Evolutionary conservation across 1,284 basidiomycete species (phyloP).

Genomic region (Xanthoconium separans): DNA sequence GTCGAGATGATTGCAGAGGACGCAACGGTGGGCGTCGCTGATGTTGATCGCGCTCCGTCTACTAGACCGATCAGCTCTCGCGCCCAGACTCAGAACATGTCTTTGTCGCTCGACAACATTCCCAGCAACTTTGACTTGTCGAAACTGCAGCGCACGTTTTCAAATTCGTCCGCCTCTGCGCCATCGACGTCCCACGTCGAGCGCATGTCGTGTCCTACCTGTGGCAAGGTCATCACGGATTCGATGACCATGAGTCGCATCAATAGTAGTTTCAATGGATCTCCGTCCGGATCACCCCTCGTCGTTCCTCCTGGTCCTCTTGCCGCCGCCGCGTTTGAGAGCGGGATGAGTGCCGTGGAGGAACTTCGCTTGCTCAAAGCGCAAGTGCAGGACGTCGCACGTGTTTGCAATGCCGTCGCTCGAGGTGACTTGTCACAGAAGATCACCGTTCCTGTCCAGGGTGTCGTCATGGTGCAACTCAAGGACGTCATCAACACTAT

Average conservation of each 20-base stretch:
- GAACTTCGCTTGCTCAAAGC: conserved; percentile 78
- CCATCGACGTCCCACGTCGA: conserved; percentile 42
- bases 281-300: conserved; percentile 45
- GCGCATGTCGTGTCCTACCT: conserved; percentile 47
- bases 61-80: conserved; percentile 30
- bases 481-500: conserved; percentile 99
- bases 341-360: conserved; percentile 66
- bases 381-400: conserved; percentile 82
- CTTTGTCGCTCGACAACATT: conserved; percentile 44
- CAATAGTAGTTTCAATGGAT: conserved; percentile 30
- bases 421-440: conserved; percentile 93
- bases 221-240: conserved; percentile 46
- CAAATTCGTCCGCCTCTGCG: conserved; percentile 38
- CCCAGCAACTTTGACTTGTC: conserved; percentile 37
- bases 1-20: conserved; percentile 32
- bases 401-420: conserved; percentile 96
- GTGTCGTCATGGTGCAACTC: conserved; percentile 95
- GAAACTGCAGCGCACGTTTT: conserved; percentile 25
- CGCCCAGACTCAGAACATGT: conserved; percentile 35
- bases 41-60: conserved; percentile 22
- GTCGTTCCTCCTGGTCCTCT: conserved; percentile 58
- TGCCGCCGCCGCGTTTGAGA: conserved; percentile 57
- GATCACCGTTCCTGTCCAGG: conserved; percentile 95
- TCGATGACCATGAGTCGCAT: conserved; percentile 35
- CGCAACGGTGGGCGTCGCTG: conserved; percentile 31